A percentile compares a stretch with the other conserved stretches of the same genome.
These are phyloP conservation scores for Sugiyamaella mastotermitis DNA, from an alignment of 805 yeast species.

Conservation along the genomic window DNA sequence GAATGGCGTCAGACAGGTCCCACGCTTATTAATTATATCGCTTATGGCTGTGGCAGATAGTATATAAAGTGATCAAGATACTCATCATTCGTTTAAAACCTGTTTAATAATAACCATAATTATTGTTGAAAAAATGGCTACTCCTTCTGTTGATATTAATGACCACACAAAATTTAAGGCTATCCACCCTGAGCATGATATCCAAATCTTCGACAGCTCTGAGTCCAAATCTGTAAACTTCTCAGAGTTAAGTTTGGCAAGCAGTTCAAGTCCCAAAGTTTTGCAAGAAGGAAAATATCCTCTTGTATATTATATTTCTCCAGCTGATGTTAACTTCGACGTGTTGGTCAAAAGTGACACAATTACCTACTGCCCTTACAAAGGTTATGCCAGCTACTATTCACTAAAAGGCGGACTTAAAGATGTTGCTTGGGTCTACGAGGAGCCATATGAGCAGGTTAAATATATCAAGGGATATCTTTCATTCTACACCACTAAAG, in stretches of 20 bases:
- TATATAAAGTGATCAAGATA: too few relatives aligned
- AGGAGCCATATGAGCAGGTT: conserved; percentile 13
- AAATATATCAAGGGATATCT: conserved; percentile 9
- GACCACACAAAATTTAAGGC: conserved; percentile 12
- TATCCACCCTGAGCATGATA: conserved; percentile 5
- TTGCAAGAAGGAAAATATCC: conserved; percentile 10
- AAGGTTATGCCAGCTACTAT: conserved; percentile 15
- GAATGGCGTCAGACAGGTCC: too few relatives aligned
- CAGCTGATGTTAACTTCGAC: conserved; percentile 10
- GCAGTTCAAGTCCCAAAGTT: conserved; percentile 3
- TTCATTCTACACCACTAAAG: conserved; percentile 12
- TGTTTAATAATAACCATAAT: too few relatives aligned
- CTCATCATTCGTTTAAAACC: too few relatives aligned
- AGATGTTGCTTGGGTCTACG: conserved; percentile 17
- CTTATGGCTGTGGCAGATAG: too few relatives aligned
- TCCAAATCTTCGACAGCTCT: neutral
- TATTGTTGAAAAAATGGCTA: too few relatives aligned
- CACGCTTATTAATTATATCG: too few relatives aligned
- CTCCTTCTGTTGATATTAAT: conserved; percentile 3
- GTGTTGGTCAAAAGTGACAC: conserved; percentile 10
- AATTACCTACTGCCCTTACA: conserved; percentile 15
- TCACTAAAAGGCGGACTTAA: conserved; percentile 9
- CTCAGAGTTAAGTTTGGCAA: too few relatives aligned
- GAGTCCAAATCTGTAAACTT: conserved; percentile 4
- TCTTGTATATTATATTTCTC: conserved; percentile 10